These are phyloP conservation scores for Aureobasidium sp. DNA, from an alignment of 2,329 filamentous ascomycete genomes.

Conservation along the genomic window DNA sequence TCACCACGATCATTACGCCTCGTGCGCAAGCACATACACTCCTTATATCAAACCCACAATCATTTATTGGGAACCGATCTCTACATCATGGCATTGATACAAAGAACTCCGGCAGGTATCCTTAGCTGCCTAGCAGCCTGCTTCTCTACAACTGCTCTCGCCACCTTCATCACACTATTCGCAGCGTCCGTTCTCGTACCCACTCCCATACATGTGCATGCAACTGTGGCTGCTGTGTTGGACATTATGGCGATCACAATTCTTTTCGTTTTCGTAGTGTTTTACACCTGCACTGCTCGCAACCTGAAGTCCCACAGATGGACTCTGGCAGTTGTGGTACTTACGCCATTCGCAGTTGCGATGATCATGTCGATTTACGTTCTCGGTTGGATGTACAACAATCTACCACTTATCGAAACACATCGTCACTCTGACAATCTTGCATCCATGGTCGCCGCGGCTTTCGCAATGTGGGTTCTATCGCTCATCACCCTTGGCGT, in stretches of 20 bases:
- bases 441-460: conserved; percentile 16
- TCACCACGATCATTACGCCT: not conserved
- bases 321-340: not conserved
- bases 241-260: conserved; percentile 14
- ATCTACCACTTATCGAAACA: not conserved
- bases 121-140: conserved; percentile 9
- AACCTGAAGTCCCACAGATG: not conserved
- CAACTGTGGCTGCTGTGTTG: conserved; percentile 16
- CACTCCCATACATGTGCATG: conserved; percentile 1
- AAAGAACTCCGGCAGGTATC: conserved; percentile 2
- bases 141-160: conserved; percentile 3
- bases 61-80: not conserved
- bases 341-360: conserved; percentile 14
- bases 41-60: not conserved
- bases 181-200: conserved; percentile 7
- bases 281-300: conserved; percentile 3
- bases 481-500: conserved; percentile 19
- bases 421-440: conserved; percentile 1
- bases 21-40: not conserved
- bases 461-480: conserved; percentile 21
- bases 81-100: not conserved
- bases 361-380: conserved; percentile 18
- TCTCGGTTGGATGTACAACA: conserved; percentile 14
- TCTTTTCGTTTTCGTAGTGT: conserved; percentile 11
- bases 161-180: conserved; percentile 11